phyloP scores from a whole-genome alignment of 176 grass and related monocot species.

The Bothriochloa decipiens region DNA sequence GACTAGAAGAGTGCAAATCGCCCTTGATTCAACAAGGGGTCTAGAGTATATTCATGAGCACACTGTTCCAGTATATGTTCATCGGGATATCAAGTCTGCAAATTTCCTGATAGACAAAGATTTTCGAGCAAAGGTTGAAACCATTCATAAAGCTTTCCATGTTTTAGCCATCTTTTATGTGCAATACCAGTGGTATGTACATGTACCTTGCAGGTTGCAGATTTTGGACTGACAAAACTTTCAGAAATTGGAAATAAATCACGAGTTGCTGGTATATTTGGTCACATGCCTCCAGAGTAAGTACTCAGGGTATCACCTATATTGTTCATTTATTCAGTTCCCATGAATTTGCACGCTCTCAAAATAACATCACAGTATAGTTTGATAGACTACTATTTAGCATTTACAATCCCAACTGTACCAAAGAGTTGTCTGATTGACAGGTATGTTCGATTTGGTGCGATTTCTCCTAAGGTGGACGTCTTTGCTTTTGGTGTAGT shows the following conservation, averaged over 20 bases:
- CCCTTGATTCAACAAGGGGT: slow-evolving; percentile 79
- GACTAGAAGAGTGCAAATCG: slow-evolving; percentile 62
- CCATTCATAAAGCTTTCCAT: not conserved
- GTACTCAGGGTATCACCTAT: not conserved
- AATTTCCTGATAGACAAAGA: slow-evolving; percentile 85
- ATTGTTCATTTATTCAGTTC: slow-evolving; percentile 2
- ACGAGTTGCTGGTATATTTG: slow-evolving; percentile 74
- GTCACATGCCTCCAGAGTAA: slow-evolving; percentile 91
- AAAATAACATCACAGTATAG: not conserved
- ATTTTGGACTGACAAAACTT: slow-evolving; percentile 82
- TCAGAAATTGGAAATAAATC: slow-evolving; percentile 54
- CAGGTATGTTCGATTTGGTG: slow-evolving; percentile 74
- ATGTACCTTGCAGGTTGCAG: slow-evolving; percentile 60
- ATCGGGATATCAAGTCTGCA: slow-evolving; percentile 86
- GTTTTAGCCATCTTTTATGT: slow-evolving; percentile 7
- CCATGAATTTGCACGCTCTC: not conserved
- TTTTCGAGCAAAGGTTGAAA: slow-evolving; percentile 63
- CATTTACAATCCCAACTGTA: not conserved
- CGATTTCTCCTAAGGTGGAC: slow-evolving; percentile 75
- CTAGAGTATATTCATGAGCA: slow-evolving; percentile 83
- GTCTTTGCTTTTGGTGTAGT: slow-evolving; percentile 79
- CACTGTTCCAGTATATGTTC: slow-evolving; percentile 71
- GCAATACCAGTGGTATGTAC: slow-evolving; percentile 29
- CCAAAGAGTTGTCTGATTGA: slow-evolving; percentile 11
- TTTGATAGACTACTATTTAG: not conserved